Evolutionary conservation across 768 basidiomycete genomes (phyloP), one percentile per base, ranked within the genome.

Genomic region (Trametes maxima): DNA sequence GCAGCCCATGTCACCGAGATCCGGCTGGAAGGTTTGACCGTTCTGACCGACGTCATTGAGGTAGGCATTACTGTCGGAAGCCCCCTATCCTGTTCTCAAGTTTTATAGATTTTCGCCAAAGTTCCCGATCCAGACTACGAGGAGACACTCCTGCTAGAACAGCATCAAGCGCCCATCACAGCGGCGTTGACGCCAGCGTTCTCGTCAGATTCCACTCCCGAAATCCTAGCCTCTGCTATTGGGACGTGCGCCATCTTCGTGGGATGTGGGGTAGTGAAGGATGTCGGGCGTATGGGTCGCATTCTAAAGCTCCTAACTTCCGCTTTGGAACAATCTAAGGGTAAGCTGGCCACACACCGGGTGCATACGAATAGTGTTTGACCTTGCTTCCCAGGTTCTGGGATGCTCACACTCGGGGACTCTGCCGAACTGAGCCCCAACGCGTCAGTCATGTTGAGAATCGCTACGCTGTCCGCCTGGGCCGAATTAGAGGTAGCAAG

Each of bases 141-240:
- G 36, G 93, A 93, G 60, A 86, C 92, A 0, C 79, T 95, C 5
- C 78, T 99, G 2, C 83, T 99, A 13, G 96, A 99, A 71, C 97
- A 99, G 72, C 91, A 97, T 73, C 97, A 99, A 76, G 96, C 97
- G 0, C 96, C 97, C 0, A 96, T 99, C 61, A 97, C 96, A 2
- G 94, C 97, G 19, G 97, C 97, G 0, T 81, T 98, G 17, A 98
- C 96, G 0, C 96, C 97, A 0, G 95, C 95, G 0, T 98, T 99
- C 70, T 94, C 94, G 1, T 82, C 93, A 0, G 97, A 98, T 70
- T 93, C 95, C 0, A 94, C 94, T 0, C 96, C 96, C 0, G 96
- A 99, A 71, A 95, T 98, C 35, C 70, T 98, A 42, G 92, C 95
- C 0, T 88, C 92, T 24, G 96, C 95, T 1, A 87, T 98, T 17